A percentile compares a stretch with the other conserved stretches of the same genome.
These are phyloP conservation scores for Pichia occidentalis DNA, from an alignment of 805 yeast species.

Conservation along the genomic window DNA sequence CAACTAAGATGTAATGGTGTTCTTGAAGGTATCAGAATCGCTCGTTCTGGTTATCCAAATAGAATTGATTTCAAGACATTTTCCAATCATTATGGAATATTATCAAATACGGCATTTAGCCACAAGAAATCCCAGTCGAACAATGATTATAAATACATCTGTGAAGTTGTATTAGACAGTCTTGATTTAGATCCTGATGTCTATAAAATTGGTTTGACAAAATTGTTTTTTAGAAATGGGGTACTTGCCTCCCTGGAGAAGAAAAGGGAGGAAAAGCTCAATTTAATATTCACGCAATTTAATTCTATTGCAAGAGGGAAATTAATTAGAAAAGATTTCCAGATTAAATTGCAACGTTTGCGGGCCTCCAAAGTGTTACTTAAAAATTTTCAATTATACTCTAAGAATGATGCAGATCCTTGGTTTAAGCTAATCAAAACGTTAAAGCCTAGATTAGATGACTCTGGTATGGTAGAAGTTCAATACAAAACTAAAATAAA, in stretches of 20 bases:
- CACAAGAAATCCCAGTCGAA: conserved; percentile 23
- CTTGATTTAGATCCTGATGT: conserved; percentile 52
- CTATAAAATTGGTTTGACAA: conserved; percentile 64
- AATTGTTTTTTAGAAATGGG: conserved; percentile 70
- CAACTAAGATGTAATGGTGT: conserved; percentile 97
- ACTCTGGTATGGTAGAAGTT: conserved; percentile 26
- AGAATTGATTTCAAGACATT: conserved; percentile 80
- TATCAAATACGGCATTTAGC: conserved; percentile 27
- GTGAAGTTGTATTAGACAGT: conserved; percentile 60
- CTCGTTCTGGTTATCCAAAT: conserved; percentile 96
- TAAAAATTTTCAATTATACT: conserved; percentile 49
- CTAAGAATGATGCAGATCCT: conserved; percentile 45
- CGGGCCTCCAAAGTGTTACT: conserved; percentile 69
- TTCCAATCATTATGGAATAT: conserved; percentile 64
- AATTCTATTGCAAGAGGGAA: conserved; percentile 65
- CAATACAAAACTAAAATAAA: conserved; percentile 53
- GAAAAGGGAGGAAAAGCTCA: conserved; percentile 59
- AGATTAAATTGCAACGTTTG: conserved; percentile 45
- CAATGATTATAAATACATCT: conserved; percentile 51
- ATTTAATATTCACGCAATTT: conserved; percentile 47
- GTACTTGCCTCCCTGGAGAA: conserved; percentile 74
- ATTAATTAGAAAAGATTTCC: conserved; percentile 43
- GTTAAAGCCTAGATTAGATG: conserved; percentile 64
- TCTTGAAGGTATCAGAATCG: conserved; percentile 93
- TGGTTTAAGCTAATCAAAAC: conserved; percentile 75